Conservation (phyloP, 176 grass and related monocot species). For the Oryza nivara region DNA sequence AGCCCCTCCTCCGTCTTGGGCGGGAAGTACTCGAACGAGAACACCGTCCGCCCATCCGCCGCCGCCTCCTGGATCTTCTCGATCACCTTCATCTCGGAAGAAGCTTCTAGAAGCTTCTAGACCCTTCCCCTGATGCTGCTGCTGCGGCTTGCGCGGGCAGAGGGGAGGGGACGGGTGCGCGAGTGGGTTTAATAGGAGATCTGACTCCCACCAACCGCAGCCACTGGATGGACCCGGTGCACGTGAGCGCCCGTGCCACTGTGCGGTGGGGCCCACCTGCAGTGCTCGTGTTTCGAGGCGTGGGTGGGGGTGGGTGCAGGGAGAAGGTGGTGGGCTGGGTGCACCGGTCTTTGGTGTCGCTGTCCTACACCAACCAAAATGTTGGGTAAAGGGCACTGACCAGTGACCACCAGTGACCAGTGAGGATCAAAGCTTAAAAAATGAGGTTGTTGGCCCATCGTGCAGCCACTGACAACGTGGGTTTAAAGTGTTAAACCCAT, state of each 20-base stretch:
- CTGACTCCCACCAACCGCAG: conserved; percentile 42
- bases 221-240: conserved; percentile 5
- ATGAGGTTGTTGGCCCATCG: background rate
- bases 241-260: background rate
- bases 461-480: background rate
- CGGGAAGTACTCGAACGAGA: conserved; percentile 95
- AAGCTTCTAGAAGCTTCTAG: conserved; percentile 12
- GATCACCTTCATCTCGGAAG: conserved; percentile 81
- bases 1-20: conserved; percentile 86
- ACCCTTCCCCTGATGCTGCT: background rate
- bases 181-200: conserved; percentile 51
- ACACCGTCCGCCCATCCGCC: conserved; percentile 67
- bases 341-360: conserved; percentile 11
- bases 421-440: conserved; percentile 1
- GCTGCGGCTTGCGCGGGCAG: conserved; percentile 25
- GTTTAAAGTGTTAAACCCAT: too few species aligned
- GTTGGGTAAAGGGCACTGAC: conserved; percentile 21
- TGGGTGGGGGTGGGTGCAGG: conserved; percentile 11
- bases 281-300: background rate
- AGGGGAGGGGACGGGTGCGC: background rate
- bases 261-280: rapidly evolving
- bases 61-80: conserved; percentile 62
- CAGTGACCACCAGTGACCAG: conserved; percentile 40
- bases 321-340: background rate
- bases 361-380: conserved; percentile 48